phyloP scores from a whole-genome alignment of 148 eudicot species.

The Linanthus parryae region DNA sequence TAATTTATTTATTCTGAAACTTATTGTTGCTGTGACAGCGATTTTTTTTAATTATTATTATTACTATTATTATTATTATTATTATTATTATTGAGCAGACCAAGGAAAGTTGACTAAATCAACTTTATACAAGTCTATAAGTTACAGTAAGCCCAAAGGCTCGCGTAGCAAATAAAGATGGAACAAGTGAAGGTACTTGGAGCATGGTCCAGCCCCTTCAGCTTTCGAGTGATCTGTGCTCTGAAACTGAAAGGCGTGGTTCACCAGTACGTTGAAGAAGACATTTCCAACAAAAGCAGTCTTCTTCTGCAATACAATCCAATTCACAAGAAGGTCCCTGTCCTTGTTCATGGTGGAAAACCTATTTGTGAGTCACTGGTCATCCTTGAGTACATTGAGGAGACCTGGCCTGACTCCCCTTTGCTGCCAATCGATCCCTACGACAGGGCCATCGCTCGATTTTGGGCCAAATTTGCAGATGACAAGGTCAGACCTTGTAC shows the following conservation, averaged over 20 bases:
- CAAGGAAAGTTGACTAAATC: too few relatives aligned
- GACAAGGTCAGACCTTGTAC: slow-evolving; percentile 11
- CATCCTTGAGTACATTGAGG: slow-evolving; percentile 9
- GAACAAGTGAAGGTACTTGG: slow-evolving; percentile 6
- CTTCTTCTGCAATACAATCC: slow-evolving; percentile 10
- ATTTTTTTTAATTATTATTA: too few relatives aligned
- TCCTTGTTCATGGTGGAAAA: slow-evolving; percentile 13
- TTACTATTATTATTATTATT: too few relatives aligned
- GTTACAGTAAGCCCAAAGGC: too few relatives aligned
- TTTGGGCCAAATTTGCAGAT: slow-evolving; percentile 24
- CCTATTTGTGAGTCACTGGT: slow-evolving; percentile 2
- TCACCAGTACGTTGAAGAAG: slow-evolving; percentile 8
- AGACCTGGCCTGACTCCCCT: slow-evolving; percentile 20
- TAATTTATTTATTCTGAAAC: too few relatives aligned
- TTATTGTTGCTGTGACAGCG: too few relatives aligned
- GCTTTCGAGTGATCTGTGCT: slow-evolving; percentile 2
- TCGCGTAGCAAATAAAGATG: too few relatives aligned
- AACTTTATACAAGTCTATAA: too few relatives aligned
- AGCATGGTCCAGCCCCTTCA: background rate
- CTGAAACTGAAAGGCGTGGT: slow-evolving; percentile 4
- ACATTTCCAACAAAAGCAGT: slow-evolving; percentile 1
- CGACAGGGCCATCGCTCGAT: too few relatives aligned
- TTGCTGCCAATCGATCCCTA: slow-evolving; percentile 23
- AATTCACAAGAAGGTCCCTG: too few relatives aligned
- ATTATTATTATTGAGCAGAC: too few relatives aligned